Conservation (phyloP, 108 stramenopile genomes). For the Bacterosira constricta region DNA sequence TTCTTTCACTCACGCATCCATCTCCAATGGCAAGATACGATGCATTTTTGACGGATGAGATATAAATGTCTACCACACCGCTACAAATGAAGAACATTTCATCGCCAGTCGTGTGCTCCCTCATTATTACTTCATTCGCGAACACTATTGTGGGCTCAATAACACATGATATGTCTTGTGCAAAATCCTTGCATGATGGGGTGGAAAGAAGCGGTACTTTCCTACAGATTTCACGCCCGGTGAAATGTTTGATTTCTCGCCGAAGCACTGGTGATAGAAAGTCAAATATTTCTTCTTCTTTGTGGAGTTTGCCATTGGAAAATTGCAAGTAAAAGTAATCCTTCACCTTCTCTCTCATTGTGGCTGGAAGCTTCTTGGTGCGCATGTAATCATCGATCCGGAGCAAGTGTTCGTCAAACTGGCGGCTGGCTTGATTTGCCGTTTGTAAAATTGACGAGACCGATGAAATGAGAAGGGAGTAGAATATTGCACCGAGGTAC, state of each 20-base stretch:
- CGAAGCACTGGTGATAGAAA: slow-evolving; percentile 59
- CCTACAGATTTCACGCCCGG: slow-evolving; percentile 52
- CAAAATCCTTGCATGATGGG: slow-evolving; percentile 42
- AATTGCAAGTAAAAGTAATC: slow-evolving; percentile 67
- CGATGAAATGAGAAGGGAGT: slow-evolving; percentile 67
- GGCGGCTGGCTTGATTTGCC: slow-evolving; percentile 61
- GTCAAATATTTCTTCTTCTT: slow-evolving; percentile 57
- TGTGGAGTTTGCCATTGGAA: slow-evolving; percentile 65
- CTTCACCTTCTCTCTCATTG: slow-evolving; percentile 63
- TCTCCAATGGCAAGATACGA: slow-evolving; percentile 59
- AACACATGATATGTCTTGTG: slow-evolving; percentile 46
- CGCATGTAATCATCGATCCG: slow-evolving; percentile 73
- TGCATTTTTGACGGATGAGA: slow-evolving; percentile 13
- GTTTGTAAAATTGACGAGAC: slow-evolving; percentile 58
- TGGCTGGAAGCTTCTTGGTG: slow-evolving; percentile 58
- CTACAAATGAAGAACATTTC: slow-evolving; percentile 65
- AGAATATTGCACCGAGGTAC: slow-evolving; percentile 68
- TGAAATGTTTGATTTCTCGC: slow-evolving; percentile 59
- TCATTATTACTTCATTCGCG: slow-evolving; percentile 56
- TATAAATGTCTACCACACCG: slow-evolving; percentile 59
- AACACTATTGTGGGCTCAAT: slow-evolving; percentile 62
- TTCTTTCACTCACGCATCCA: slow-evolving; percentile 53
- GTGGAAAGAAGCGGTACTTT: slow-evolving; percentile 62
- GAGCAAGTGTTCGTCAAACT: slow-evolving; percentile 61
- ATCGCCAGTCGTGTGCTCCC: slow-evolving; percentile 61